phyloP scores from a whole-genome alignment of 163 green algal genomes.

The Chlamydomonas reinhardtii region DNA sequence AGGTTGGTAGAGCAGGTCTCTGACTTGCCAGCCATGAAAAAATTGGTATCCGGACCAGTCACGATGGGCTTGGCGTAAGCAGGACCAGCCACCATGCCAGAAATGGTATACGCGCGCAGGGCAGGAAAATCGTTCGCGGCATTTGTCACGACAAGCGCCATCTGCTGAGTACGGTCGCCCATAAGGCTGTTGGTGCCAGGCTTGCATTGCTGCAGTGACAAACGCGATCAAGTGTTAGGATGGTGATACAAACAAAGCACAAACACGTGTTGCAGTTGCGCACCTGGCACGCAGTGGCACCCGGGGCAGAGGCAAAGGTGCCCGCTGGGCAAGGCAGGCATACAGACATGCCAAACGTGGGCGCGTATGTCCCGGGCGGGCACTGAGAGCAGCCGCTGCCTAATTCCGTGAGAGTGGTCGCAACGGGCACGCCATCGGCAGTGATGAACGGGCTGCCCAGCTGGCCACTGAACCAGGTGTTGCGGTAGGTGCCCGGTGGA shows the following conservation, averaged over 20 bases:
- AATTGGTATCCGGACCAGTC: background rate
- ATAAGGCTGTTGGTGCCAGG: constrained; percentile 27
- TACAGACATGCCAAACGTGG: background rate
- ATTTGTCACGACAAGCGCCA: too few relatives aligned
- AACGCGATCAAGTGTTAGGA: too few relatives aligned
- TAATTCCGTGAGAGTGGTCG: too few relatives aligned
- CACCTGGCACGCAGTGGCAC: background rate
- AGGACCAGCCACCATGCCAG: too few relatives aligned
- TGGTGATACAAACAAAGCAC: too few relatives aligned
- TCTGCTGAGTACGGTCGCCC: constrained; percentile 17
- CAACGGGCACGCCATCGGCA: too few relatives aligned
- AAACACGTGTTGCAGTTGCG: too few relatives aligned
- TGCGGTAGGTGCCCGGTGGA: constrained; percentile 39
- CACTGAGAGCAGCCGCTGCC: constrained; percentile 23
- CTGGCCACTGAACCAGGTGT: constrained; percentile 27
- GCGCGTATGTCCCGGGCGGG: constrained; percentile 14
- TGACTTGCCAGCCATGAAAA: constrained; percentile 29
- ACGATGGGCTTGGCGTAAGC: background rate
- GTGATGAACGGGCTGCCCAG: too few relatives aligned
- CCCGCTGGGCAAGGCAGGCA: constrained; percentile 42
- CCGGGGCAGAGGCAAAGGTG: background rate
- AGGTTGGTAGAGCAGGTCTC: background rate
- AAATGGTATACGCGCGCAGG: too few relatives aligned
- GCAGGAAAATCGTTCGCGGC: too few relatives aligned
- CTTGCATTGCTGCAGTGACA: background rate